Evolutionary conservation across 2,329 filamentous ascomycete species (phyloP).

Genomic region (Didymosphaeria variabile): DNA sequence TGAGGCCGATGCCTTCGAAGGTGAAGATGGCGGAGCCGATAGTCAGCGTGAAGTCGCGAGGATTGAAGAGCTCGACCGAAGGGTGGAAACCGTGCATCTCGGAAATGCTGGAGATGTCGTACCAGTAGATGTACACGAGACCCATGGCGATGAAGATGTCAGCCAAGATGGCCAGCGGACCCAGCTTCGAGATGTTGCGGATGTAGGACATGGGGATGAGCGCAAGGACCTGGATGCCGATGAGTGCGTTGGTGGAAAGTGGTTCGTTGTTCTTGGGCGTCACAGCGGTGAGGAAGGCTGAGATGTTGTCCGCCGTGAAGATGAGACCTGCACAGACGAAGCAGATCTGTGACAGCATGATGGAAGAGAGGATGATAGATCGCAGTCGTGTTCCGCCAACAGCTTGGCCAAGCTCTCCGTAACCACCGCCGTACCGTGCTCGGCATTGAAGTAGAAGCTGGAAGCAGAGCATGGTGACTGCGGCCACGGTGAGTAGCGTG

Average conservation of each 20-base stretch:
- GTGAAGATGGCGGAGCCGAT: constrained; percentile 80
- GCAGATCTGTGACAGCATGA: constrained; percentile 77
- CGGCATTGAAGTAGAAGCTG: constrained; percentile 75
- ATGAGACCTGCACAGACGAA: constrained; percentile 82
- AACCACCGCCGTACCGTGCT: constrained; percentile 71
- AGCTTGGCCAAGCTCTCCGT: constrained; percentile 75
- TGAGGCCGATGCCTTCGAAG: constrained; percentile 80
- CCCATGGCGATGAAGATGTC: constrained; percentile 77
- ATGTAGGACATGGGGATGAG: constrained; percentile 75
- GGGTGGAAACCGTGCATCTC: constrained; percentile 64
- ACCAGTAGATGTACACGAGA: constrained; percentile 77
- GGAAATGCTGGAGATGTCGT: constrained; percentile 68
- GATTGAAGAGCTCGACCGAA: constrained; percentile 75
- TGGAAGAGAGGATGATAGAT: constrained; percentile 72
- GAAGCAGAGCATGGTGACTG: constrained; percentile 75
- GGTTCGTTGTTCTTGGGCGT: constrained; percentile 56
- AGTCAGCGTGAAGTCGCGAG: constrained; percentile 72
- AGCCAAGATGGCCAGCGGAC: constrained; percentile 72
- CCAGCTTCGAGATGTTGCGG: constrained; percentile 78
- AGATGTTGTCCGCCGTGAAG: constrained; percentile 78
- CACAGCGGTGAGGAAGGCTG: constrained; percentile 72
- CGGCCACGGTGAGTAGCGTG: constrained; percentile 71
- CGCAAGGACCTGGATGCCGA: constrained; percentile 70
- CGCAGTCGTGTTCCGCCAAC: constrained; percentile 72
- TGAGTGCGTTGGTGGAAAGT: constrained; percentile 67